Base-by-base conservation (phyloP, 345 rosid species). In the Aegle marmelos region DNA sequence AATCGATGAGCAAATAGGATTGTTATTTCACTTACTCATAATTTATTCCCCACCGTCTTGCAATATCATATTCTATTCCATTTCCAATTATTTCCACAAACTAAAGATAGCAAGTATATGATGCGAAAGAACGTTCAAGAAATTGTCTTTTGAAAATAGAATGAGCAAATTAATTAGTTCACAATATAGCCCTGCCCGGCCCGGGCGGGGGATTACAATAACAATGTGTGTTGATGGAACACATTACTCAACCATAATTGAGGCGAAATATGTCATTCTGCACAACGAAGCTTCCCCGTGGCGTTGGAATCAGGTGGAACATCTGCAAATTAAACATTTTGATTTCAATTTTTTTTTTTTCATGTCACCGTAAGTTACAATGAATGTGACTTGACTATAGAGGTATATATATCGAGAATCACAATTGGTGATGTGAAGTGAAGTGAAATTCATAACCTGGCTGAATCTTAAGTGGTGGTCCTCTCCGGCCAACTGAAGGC, bases 241-340 rank as follows among this genome's bases (percentile, higher is more conserved):
- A 56, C 4, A 28, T 56, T 56, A 5, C 50, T 89, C 83, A 89
- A 75, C 91, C 91, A 57, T 94, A 93, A 76, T 91, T 92, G 69
- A 93, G 94, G 50, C 94, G 93, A 63, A 94, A 94, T 59, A 94
- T 91, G 87, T 94, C 98, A 79, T 94, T 92, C 79, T 89, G 95
- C 80, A 91, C 88, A 75, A 85, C 89, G 85, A 88, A 89, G 74
- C 82, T 86, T 77, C 98, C 97, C 71, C 83, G 82, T 9, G 24
- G 71, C 14, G 77, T 64, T 0, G 97, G 91, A 61, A 89, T 78
- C 83, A 94, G 82, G 80, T 94, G 95, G 83, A 92, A 93, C 89
- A 90, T 88, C 97, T 94, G 92, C 81, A 78, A 45, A 63, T 36
- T 53, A 53, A 61, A 24, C 33, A 69, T 4, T 69, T 45, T 0